Base-by-base conservation (phyloP, 139 green algal species). In the Ostreobium quekettii region DNA sequence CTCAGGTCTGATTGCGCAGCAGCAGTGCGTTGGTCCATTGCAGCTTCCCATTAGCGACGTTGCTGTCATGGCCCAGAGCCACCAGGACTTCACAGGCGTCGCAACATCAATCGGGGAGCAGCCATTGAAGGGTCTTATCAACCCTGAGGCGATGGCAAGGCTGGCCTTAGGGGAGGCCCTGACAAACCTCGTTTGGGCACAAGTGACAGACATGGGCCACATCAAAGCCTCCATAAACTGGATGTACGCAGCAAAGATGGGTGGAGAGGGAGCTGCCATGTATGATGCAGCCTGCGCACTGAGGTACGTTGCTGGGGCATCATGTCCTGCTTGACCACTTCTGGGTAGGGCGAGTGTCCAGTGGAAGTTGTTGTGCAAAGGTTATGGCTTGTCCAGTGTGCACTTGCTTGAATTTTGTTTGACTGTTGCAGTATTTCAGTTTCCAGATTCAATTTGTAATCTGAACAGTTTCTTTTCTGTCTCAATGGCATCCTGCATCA, bases 161-260 rank as follows among this genome's bases (percentile, higher is more conserved):
- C 78, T 99, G 58, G 78, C 89, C 1, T 79, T 99, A 36, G 94
- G 84, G 7, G 94, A 99, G 84, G 82, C 94, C 1, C 75, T 99
- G 2, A 97, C 90, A 59, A 99, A 99, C 86, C 82, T 99, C 35
- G 85, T 93, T 47, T 95, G 81, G 81, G 88, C 78, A 11, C 75
- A 79, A 26, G 82, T 87, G 26, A 96, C 89, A 2, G 59, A 67
- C 35, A 73, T 97, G 64, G 58, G 72, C 0, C 88, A 99, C 73
- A 79, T 99, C 58, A 96, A 96, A 76, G 87, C 91, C 8, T 90
- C 78, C 24, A 92, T 96, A 59, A 99, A 99, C 86, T 99, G 95
- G 95, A 99, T 99, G 95, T 92, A 95, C 74, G 95, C 95, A 3
- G 95, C 94, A 67, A 99, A 99, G 84, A 95, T 99, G 87, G 82